Evolutionary conservation across 2,329 filamentous ascomycete species (phyloP), one percentile per base, ranked within the genome.

Genomic region (Gnomoniopsis sp.): DNA sequence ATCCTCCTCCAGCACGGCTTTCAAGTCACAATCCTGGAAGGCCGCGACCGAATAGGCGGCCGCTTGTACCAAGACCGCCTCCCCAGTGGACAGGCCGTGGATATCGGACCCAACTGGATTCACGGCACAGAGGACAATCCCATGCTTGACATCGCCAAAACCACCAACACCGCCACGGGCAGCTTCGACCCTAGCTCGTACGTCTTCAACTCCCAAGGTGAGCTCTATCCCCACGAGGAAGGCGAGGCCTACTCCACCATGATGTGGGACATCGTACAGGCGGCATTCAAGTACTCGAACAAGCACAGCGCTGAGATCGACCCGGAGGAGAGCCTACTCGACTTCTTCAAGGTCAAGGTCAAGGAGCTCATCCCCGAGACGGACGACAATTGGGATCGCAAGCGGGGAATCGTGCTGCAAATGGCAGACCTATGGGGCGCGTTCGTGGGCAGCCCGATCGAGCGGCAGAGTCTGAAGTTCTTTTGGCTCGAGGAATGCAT

Each of bases 401-500:
- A 75, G 57, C 72, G 81, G 36, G 67, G 72, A 17, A 71, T 76
- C 12, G 69, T 84, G 21, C 70, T 81, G 53, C 78, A 83, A 61
- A 72, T 83, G 68, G 82, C 84, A 3, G 82, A 88, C 64, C 79
- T 85, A 66, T 91, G 88, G 87, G 88, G 88, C 2, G 82, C 83
- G 0, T 91, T 89, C 68, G 80, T 91, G 6, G 89, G 89, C 15
- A 87, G 81, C 59, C 80, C 84, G 0, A 76, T 89, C 10, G 73
- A 78, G 54, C 80, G 68, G 26, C 89, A 92, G 69, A 90, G 87
- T 65, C 75, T 91, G 34, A 89, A 87, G 73, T 91, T 85, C 73
- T 89, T 91, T 69, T 91, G 88, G 87, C 69, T 92, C 6, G 89
- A 92, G 68, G 88, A 91, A 71, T 90, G 87, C 64, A 86, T 91